Percentiles rank a stretch among this genome's conserved stretches.
Conservation (phyloP, 208 protist species). For the Histomonas meleagridis region DNA sequence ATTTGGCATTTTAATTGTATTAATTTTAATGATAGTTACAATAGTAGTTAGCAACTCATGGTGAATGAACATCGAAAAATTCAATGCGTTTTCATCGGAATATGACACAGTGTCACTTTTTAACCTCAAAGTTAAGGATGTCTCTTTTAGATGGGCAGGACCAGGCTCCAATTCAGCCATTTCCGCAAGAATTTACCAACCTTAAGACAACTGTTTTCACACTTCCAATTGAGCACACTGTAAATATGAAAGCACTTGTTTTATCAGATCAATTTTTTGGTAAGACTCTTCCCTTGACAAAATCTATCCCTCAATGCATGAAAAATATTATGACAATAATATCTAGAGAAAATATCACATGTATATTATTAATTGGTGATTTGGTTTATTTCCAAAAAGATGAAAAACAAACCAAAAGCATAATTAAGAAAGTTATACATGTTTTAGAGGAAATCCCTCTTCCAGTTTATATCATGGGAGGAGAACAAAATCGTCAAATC, state of each 20-base stretch:
- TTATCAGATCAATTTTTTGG: neutral
- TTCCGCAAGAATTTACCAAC: too few species aligned
- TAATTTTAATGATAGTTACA: too few species aligned
- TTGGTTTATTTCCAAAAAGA: neutral
- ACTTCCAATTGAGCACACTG: too few species aligned
- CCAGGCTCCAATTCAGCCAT: too few species aligned
- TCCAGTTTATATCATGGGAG: neutral
- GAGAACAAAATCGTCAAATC: neutral
- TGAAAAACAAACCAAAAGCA: neutral
- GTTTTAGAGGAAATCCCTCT: neutral
- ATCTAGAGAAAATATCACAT: neutral
- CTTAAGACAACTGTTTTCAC: too few species aligned
- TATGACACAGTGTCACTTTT: too few species aligned
- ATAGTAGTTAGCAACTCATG: too few species aligned
- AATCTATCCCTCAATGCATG: neutral
- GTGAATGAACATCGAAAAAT: too few species aligned
- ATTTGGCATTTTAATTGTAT: too few species aligned
- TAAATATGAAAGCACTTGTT: slow-evolving; percentile 26
- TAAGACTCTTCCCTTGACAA: neutral
- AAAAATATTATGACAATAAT: neutral
- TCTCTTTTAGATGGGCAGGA: too few species aligned
- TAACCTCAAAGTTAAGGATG: too few species aligned
- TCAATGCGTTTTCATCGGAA: too few species aligned
- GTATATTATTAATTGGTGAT: neutral
- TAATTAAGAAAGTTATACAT: neutral